phyloP scores from a whole-genome alignment of 352 stramenopile species.

The Phytophthora pseudosyringae region DNA sequence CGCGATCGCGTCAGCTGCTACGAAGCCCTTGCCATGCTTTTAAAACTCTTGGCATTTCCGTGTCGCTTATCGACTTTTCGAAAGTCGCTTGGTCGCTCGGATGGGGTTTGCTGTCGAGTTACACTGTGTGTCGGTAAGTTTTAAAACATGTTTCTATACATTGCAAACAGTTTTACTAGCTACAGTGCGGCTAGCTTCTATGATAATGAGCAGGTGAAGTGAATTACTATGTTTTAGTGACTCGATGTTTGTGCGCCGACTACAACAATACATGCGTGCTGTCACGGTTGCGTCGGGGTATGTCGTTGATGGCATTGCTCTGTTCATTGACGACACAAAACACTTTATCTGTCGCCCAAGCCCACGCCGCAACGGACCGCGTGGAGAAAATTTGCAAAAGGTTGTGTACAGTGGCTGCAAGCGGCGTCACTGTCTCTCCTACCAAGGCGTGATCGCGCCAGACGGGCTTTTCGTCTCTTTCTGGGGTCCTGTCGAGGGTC shows the following conservation, averaged over 20 bases:
- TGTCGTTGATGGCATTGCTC: neutral
- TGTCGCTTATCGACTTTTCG: too few species aligned
- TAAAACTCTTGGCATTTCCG: too few species aligned
- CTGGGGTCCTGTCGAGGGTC: neutral
- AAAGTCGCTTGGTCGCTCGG: too few species aligned
- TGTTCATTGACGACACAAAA: constrained; percentile 4
- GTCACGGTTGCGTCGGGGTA: neutral
- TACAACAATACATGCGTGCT: constrained; percentile 1
- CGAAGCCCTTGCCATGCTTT: too few species aligned
- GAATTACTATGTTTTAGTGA: neutral
- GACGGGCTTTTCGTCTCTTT: constrained; percentile 3
- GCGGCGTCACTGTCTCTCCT: neutral
- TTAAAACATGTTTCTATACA: too few species aligned
- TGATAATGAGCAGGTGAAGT: neutral
- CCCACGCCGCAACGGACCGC: neutral
- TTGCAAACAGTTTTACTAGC: too few species aligned
- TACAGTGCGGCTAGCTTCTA: neutral
- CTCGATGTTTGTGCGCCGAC: neutral
- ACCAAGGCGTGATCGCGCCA: neutral
- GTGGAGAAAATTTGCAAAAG: neutral
- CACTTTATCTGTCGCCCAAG: constrained; percentile 15
- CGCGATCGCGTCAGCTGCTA: constrained; percentile 1
- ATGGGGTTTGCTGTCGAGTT: neutral
- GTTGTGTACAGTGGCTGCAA: neutral
- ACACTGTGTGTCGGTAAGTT: neutral